A percentile compares a stretch with the other conserved stretches of the same genome.
Evolutionary conservation across 2,329 filamentous ascomycete species (phyloP).

Genomic region (Boeremia exigua): DNA sequence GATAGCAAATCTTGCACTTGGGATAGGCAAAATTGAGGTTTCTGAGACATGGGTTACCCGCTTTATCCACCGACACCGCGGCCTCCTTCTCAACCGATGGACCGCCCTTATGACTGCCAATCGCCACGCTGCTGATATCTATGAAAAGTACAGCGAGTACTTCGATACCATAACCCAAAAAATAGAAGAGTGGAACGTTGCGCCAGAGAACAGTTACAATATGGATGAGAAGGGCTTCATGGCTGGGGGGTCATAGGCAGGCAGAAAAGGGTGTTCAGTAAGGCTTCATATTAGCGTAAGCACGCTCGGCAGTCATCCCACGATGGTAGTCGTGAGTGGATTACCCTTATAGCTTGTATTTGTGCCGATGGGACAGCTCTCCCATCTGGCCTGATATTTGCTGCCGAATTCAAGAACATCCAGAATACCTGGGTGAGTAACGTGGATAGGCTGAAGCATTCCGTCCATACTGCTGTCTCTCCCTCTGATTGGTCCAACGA

Average conservation of each 20-base stretch:
- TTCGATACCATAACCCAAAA: not conserved
- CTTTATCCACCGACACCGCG: too few relatives aligned
- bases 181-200: not conserved
- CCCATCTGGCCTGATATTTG: not conserved
- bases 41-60: too few relatives aligned
- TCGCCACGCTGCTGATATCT: not conserved
- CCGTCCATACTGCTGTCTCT: not conserved
- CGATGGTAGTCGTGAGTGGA: slow-evolving; percentile 4
- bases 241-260: too few relatives aligned
- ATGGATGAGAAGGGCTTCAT: too few relatives aligned
- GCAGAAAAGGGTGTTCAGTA: too few relatives aligned
- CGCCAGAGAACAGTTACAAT: not conserved
- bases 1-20: too few relatives aligned
- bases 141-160: not conserved
- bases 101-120: not conserved
- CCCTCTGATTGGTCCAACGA: not conserved
- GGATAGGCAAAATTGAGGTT: too few relatives aligned
- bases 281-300: not conserved
- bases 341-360: slow-evolving; percentile 12
- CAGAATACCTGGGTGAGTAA: not conserved
- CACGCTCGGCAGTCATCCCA: not conserved
- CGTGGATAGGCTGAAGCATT: not conserved
- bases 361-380: slow-evolving; percentile 13
- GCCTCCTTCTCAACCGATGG: too few relatives aligned
- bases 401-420: not conserved